These are phyloP conservation scores for Clavaria fumosa DNA, from an alignment of 768 basidiomycete species.

Conservation along the genomic window DNA sequence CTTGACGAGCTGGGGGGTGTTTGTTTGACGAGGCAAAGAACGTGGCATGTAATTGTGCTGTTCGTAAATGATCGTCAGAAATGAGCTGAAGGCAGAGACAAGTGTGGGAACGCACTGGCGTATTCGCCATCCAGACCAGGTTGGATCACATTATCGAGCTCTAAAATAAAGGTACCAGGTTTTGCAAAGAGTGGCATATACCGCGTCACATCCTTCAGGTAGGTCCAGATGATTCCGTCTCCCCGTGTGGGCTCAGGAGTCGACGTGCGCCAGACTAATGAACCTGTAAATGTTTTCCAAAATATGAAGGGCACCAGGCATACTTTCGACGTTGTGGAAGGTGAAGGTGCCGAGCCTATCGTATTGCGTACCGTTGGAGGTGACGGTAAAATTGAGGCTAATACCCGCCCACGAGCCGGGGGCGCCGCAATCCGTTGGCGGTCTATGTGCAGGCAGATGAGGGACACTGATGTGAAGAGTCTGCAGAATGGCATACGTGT, in stretches of 20 bases:
- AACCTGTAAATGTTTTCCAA: no score
- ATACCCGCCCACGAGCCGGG: constrained; percentile 63
- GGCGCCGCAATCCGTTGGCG: constrained; percentile 55
- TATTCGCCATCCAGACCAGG: constrained; percentile 48
- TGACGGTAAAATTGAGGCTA: constrained; percentile 62
- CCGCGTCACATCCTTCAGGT: constrained; percentile 58
- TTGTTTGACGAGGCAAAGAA: constrained; percentile 45
- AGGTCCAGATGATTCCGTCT: constrained; percentile 68
- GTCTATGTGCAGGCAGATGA: constrained; percentile 24
- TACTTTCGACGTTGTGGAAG: constrained; percentile 66
- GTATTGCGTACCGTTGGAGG: constrained; percentile 64
- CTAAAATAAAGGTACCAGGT: constrained; percentile 53
- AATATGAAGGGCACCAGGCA: no score
- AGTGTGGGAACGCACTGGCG: constrained; percentile 30
- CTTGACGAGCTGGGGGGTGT: constrained; percentile 43
- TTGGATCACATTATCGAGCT: constrained; percentile 56
- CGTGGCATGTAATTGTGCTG: constrained; percentile 56
- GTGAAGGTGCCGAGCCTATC: constrained; percentile 61
- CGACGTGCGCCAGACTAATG: constrained; percentile 75
- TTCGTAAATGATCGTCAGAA: background rate
- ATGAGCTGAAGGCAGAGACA: background rate
- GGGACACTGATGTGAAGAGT: background rate
- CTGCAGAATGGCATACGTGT: constrained; percentile 27
- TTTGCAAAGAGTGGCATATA: constrained; percentile 57
- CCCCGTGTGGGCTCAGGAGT: constrained; percentile 58